phyloP scores from a whole-genome alignment of 306 rosid genomes.

The Vachellia pachyceras region DNA sequence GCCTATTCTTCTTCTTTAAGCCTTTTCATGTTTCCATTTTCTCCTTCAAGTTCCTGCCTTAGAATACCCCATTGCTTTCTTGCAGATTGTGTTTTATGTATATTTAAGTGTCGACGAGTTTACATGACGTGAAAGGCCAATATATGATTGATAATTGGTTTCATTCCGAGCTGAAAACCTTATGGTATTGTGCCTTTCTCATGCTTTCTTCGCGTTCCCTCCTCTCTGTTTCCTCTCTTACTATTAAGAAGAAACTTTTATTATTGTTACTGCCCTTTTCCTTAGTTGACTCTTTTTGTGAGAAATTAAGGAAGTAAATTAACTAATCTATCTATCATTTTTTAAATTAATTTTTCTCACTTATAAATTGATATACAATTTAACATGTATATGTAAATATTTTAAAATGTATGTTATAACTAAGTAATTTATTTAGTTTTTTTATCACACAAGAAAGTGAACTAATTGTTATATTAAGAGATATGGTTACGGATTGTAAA shows the following conservation, averaged over 20 bases:
- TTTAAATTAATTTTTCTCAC: no score
- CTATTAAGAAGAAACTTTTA: not conserved
- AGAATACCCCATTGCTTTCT: not conserved
- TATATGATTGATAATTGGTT: not conserved
- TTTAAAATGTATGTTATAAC: no score
- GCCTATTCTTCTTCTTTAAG: not conserved
- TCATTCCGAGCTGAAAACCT: conserved; percentile 21
- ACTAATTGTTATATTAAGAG: no score
- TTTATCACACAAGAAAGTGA: no score
- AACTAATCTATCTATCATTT: no score
- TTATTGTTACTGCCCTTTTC: no score
- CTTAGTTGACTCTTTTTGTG: no score
- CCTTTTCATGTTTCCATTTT: no score
- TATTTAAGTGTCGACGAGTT: not conserved
- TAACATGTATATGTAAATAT: no score
- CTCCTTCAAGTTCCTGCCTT: not conserved
- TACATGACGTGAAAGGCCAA: not conserved
- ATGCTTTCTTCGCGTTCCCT: conserved; percentile 3
- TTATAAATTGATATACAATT: no score
- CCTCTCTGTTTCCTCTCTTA: not conserved
- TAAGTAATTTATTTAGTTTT: no score
- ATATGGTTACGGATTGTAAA: not conserved
- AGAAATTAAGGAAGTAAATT: no score
- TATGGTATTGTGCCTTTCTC: not conserved
- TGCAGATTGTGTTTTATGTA: not conserved